A percentile compares a stretch with the other conserved stretches of the same genome.
Conservation (phyloP, 495 filamentous ascomycete genomes). For the Podospora appendiculata region DNA sequence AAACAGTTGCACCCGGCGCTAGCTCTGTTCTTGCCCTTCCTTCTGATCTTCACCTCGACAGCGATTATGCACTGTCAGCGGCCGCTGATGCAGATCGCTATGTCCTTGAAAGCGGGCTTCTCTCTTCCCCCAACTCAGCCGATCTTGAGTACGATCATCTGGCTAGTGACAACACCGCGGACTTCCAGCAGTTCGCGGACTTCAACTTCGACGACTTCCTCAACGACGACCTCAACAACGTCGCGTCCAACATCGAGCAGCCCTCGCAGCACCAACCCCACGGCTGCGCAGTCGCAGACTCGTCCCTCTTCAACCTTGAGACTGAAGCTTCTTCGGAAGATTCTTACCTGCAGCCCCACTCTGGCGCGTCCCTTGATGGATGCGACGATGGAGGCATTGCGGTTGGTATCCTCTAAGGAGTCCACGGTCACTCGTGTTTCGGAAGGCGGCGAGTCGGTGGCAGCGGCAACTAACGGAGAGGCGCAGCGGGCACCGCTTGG, state of each 20-base stretch:
- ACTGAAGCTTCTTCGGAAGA: conserved; percentile 43
- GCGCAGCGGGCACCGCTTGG: conserved; percentile 27
- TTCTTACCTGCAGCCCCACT: conserved; percentile 76
- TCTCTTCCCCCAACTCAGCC: conserved; percentile 58
- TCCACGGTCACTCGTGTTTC: conserved; percentile 32
- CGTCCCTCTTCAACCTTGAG: conserved; percentile 39
- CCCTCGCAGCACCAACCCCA: conserved; percentile 27
- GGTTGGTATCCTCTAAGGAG: conserved; percentile 48
- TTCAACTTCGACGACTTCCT: conserved; percentile 49
- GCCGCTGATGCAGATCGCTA: conserved; percentile 57
- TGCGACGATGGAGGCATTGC: conserved; percentile 88
- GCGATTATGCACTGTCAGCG: conserved; percentile 53
- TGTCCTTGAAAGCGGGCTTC: conserved; percentile 68
- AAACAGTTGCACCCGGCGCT: conserved; percentile 46
- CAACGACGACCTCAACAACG: conserved; percentile 38
- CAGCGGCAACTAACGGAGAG: conserved; percentile 15
- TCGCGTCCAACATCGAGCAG: conserved; percentile 17
- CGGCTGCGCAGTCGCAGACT: conserved; percentile 29
- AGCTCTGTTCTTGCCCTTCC: conserved; percentile 49
- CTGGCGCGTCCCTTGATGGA: conserved; percentile 85
- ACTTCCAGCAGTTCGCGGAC: conserved; percentile 42
- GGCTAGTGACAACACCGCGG: conserved; percentile 62
- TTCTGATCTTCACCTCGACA: conserved; percentile 60
- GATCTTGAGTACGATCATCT: conserved; percentile 76
- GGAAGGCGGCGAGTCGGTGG: conserved; percentile 27